Conservation (phyloP, 176 grass and related monocot genomes). For the Cenchrus fungigraminus region DNA sequence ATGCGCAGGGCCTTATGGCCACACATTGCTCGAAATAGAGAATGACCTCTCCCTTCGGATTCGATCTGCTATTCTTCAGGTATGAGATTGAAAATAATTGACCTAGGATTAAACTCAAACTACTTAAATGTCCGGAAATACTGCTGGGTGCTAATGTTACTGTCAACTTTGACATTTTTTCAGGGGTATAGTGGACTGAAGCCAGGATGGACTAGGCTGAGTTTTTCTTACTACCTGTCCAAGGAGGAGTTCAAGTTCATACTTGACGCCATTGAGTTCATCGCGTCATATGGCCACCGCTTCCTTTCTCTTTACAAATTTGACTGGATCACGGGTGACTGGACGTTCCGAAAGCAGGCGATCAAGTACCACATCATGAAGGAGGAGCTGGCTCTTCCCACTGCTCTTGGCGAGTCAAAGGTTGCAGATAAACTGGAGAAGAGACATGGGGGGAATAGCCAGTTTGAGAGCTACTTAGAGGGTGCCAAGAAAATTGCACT, state of each 20-base stretch:
- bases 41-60: slow-evolving; percentile 58
- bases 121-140: background rate
- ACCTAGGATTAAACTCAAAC: background rate
- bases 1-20: slow-evolving; percentile 75
- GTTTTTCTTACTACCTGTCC: slow-evolving; percentile 76
- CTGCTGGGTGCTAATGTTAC: background rate
- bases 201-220: slow-evolving; percentile 84
- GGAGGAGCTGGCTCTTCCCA: slow-evolving; percentile 31
- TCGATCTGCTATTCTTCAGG: slow-evolving; percentile 45
- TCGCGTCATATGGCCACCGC: slow-evolving; percentile 57
- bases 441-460: background rate
- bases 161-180: background rate
- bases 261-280: slow-evolving; percentile 59
- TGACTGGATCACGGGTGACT: slow-evolving; percentile 68
- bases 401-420: background rate
- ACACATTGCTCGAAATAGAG: slow-evolving; percentile 58
- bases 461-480: slow-evolving; percentile 60
- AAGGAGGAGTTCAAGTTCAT: slow-evolving; percentile 76
- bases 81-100: too few relatives aligned
- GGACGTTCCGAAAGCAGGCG: slow-evolving; percentile 57
- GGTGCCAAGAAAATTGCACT: slow-evolving; percentile 51
- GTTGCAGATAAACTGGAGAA: background rate
- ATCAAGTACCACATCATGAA: slow-evolving; percentile 55
- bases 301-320: slow-evolving; percentile 72
- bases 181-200: slow-evolving; percentile 83